A percentile compares a stretch with the other conserved stretches of the same genome.
Evolutionary conservation across 1,284 basidiomycete genomes (phyloP).

Genomic region (Puccinia hordei): DNA sequence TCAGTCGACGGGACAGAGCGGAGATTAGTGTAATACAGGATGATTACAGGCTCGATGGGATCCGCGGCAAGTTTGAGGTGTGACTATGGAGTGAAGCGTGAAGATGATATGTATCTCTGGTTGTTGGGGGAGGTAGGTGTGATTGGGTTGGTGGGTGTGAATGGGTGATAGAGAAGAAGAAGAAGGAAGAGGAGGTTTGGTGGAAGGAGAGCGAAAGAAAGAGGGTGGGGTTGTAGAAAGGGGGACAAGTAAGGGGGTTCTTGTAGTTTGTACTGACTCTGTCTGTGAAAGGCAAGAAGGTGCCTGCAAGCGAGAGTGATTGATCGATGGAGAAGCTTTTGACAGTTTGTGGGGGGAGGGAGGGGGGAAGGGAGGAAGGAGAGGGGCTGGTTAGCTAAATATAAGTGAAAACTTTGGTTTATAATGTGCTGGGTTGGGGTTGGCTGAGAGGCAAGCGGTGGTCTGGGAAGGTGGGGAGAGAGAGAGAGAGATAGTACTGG

Average conservation of each 20-base stretch:
- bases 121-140: background rate
- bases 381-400: too few species aligned
- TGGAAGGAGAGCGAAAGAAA: background rate
- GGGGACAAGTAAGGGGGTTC: background rate
- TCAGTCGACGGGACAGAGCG: conserved; percentile 14
- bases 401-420: too few species aligned
- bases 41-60: background rate
- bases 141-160: background rate
- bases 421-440: too few species aligned
- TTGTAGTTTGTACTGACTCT: background rate
- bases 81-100: too few species aligned
- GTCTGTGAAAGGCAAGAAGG: background rate
- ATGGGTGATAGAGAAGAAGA: background rate
- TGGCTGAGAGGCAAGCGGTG: too few species aligned
- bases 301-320: background rate
- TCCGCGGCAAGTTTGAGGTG: conserved; percentile 20
- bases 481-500: too few species aligned
- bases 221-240: background rate
- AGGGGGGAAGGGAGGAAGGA: too few species aligned
- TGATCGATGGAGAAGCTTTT: too few species aligned
- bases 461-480: too few species aligned
- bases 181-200: background rate
- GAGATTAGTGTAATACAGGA: conserved; percentile 17
- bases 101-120: too few species aligned
- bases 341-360: too few species aligned